phyloP scores from a whole-genome alignment of 768 basidiomycete species.

The Boletus insuetus region DNA sequence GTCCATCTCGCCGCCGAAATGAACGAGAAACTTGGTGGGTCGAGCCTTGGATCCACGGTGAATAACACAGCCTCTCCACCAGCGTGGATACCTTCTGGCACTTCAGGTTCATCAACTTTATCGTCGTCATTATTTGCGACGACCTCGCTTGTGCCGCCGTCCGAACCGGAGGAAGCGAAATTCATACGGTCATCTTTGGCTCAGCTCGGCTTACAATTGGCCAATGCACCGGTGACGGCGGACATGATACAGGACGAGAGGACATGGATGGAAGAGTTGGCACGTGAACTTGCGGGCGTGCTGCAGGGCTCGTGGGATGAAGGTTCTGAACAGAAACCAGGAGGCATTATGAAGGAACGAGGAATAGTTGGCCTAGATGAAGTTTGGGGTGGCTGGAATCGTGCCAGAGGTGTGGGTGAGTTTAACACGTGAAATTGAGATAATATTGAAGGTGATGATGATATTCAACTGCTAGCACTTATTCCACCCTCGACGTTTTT shows the following conservation, averaged over 20 bases:
- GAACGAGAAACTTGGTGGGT: conserved; percentile 71
- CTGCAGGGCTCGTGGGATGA: conserved; percentile 47
- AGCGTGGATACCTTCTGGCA: conserved; percentile 13
- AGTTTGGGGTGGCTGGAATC: conserved; percentile 95
- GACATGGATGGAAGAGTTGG: conserved; percentile 76
- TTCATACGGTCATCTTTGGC: conserved; percentile 87
- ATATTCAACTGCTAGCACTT: conserved; percentile 54
- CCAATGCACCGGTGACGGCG: conserved; percentile 77
- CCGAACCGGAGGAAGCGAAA: conserved; percentile 78
- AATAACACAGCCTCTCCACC: conserved; percentile 6
- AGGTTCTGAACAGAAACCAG: conserved; percentile 12
- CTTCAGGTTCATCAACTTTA: conserved; percentile 20
- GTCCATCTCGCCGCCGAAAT: conserved; percentile 86
- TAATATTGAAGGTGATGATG: background rate
- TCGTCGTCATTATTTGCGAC: conserved; percentile 26
- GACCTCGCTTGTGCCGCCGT: conserved; percentile 35
- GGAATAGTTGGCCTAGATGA: conserved; percentile 88
- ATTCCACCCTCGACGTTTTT: conserved; percentile 86
- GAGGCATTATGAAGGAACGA: conserved; percentile 73
- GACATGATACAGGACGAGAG: conserved; percentile 86
- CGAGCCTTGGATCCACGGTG: conserved; percentile 13
- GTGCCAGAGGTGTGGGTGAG: conserved; percentile 84
- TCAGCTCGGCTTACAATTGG: conserved; percentile 82
- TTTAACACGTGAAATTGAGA: background rate
- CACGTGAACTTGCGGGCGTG: conserved; percentile 74